phyloP scores from a whole-genome alignment of 805 yeast species.

The Pichia nakasei region DNA sequence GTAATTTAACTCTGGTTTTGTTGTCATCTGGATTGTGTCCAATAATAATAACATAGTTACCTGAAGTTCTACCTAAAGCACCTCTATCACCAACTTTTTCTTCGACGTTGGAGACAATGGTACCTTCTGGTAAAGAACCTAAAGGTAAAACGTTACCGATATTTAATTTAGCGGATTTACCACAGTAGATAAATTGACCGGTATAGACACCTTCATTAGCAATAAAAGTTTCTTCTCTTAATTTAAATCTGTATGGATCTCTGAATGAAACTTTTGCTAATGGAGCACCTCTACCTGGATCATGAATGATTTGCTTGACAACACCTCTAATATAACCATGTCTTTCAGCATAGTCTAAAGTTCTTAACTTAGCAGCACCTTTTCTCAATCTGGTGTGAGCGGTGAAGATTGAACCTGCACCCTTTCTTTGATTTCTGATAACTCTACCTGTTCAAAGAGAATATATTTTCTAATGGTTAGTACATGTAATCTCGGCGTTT shows the following conservation, averaged over 20 bases:
- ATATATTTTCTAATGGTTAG: too few relatives aligned
- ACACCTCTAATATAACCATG: conserved; percentile 99
- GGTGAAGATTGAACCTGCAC: conserved; percentile 99
- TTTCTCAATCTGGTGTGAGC: conserved; percentile 99
- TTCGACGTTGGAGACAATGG: conserved; percentile 96
- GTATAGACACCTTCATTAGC: conserved; percentile 99
- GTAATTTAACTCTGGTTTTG: conserved; percentile 98
- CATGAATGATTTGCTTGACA: conserved; percentile 97
- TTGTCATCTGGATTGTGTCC: conserved; percentile 99
- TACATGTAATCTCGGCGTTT: too few relatives aligned
- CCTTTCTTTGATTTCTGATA: conserved; percentile 99
- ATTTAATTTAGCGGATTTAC: conserved; percentile 95
- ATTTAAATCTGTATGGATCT: conserved; percentile 98
- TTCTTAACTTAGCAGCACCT: conserved; percentile 99
- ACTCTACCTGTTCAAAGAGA: conserved; percentile 97
- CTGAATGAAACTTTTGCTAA: conserved; percentile 98
- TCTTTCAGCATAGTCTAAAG: conserved; percentile 98
- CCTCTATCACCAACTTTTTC: conserved; percentile 99
- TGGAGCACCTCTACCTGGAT: conserved; percentile 99
- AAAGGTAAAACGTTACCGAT: conserved; percentile 97
- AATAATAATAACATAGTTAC: conserved; percentile 97
- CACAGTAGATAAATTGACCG: conserved; percentile 98
- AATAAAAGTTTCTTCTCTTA: conserved; percentile 96
- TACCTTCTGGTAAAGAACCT: conserved; percentile 98
- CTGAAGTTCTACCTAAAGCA: conserved; percentile 99